Evolutionary conservation across 2,329 filamentous ascomycete genomes (phyloP).

Genomic region (Arachnomyces sp.): DNA sequence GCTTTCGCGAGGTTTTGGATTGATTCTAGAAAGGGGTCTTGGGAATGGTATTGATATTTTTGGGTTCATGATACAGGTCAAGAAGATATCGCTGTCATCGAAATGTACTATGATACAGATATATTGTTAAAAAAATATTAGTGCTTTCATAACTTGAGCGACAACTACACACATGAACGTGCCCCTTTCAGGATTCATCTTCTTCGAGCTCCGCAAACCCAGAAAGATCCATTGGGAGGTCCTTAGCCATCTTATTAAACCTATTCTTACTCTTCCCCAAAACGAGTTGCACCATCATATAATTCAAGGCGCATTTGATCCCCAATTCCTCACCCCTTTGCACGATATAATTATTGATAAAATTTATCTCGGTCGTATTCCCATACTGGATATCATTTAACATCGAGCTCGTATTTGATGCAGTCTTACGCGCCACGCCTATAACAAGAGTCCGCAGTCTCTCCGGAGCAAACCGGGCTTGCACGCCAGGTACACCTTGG

Average conservation of each 20-base stretch:
- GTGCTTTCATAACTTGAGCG: too few relatives aligned
- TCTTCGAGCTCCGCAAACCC: slow-evolving; percentile 9
- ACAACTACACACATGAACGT: too few relatives aligned
- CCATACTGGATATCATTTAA: slow-evolving; percentile 57
- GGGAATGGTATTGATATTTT: slow-evolving; percentile 7
- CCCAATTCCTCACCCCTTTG: slow-evolving; percentile 63
- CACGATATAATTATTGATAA: slow-evolving; percentile 82
- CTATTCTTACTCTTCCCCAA: slow-evolving; percentile 57
- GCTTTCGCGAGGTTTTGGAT: neutral
- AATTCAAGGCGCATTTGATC: slow-evolving; percentile 64
- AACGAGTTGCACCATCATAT: slow-evolving; percentile 64
- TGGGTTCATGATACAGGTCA: neutral
- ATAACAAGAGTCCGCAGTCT: slow-evolving; percentile 56
- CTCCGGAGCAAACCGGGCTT: slow-evolving; percentile 51
- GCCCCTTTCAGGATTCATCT: slow-evolving; percentile 4
- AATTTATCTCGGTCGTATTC: slow-evolving; percentile 66
- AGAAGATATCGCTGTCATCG: too few relatives aligned
- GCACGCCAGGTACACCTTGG: slow-evolving; percentile 51
- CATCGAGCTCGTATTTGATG: slow-evolving; percentile 59
- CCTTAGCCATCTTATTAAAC: slow-evolving; percentile 20
- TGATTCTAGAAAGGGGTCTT: neutral
- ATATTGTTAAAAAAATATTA: too few relatives aligned
- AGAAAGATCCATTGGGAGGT: slow-evolving; percentile 26
- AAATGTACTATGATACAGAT: too few relatives aligned
- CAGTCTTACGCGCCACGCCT: slow-evolving; percentile 47